Percentiles rank a stretch among this genome's conserved stretches.
Conservation (phyloP, 139 green algal genomes). For the Pleodorina starrii region DNA sequence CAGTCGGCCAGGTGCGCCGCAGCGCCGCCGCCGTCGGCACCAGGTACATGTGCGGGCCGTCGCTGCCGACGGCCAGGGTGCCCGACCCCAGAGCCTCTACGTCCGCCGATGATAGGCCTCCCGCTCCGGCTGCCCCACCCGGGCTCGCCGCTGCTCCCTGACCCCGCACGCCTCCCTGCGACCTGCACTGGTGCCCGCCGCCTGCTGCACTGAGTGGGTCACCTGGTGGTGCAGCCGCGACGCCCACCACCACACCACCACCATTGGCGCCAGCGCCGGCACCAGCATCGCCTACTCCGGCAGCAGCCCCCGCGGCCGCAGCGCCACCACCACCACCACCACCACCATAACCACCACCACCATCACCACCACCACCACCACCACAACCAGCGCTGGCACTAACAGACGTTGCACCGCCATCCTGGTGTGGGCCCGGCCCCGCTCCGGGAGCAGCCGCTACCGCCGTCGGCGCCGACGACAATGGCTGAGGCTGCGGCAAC, state of each 20-base stretch:
- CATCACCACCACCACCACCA: too few species aligned
- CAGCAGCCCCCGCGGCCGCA: too few species aligned
- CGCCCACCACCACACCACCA: too few species aligned
- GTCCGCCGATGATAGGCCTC: not conserved
- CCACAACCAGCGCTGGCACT: not conserved
- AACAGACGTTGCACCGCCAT: not conserved
- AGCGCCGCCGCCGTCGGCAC: conserved; percentile 11
- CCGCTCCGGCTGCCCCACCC: not conserved
- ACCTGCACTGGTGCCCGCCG: too few species aligned
- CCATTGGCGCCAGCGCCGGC: too few species aligned
- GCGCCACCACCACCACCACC: not conserved
- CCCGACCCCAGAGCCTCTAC: not conserved
- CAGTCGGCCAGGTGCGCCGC: not conserved
- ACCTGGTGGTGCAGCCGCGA: too few species aligned
- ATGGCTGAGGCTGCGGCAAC: not conserved
- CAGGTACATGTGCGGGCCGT: conserved; percentile 13
- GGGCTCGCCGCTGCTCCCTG: not conserved
- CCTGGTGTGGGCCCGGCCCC: not conserved
- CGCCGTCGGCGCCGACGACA: not conserved
- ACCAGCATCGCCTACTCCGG: too few species aligned
- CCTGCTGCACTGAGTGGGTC: too few species aligned
- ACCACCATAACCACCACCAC: too few species aligned
- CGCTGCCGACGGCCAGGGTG: not conserved
- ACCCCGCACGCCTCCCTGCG: too few species aligned
- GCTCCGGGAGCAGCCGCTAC: not conserved